Evolutionary conservation across 768 basidiomycete species (phyloP).

Genomic region (Mycena rosella): DNA sequence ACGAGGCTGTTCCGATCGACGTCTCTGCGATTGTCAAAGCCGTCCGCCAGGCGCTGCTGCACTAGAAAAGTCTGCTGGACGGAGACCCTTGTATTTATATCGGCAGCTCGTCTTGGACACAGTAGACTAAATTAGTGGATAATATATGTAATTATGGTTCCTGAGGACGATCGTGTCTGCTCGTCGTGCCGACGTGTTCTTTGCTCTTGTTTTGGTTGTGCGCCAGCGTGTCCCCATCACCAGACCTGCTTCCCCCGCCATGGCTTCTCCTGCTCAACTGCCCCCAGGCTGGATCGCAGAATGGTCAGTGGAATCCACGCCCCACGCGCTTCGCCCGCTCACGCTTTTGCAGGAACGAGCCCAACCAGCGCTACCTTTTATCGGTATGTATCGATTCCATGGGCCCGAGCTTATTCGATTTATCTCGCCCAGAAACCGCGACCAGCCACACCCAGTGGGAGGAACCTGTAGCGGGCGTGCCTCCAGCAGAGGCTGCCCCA

Average conservation of each 20-base stretch:
- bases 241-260: slow-evolving; percentile 42
- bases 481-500: slow-evolving; percentile 53
- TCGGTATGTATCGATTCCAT: slow-evolving; percentile 69
- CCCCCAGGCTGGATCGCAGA: slow-evolving; percentile 95
- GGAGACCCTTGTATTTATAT: neutral
- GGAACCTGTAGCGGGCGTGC: slow-evolving; percentile 62
- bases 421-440: slow-evolving; percentile 73
- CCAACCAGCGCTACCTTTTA: slow-evolving; percentile 86
- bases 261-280: slow-evolving; percentile 70
- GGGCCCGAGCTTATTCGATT: slow-evolving; percentile 9
- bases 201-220: slow-evolving; percentile 30
- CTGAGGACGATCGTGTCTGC: neutral
- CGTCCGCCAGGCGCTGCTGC: slow-evolving; percentile 26
- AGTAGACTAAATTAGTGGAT: slow-evolving; percentile 27
- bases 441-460: slow-evolving; percentile 94
- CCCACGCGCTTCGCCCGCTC: neutral
- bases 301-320: slow-evolving; percentile 65
- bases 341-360: slow-evolving; percentile 71
- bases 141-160: slow-evolving; percentile 22
- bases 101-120: neutral
- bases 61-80: slow-evolving; percentile 2
- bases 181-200: slow-evolving; percentile 30
- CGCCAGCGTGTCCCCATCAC: slow-evolving; percentile 38
- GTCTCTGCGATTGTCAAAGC: slow-evolving; percentile 25
- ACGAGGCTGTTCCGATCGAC: slow-evolving; percentile 31